Conservation (phyloP, 495 filamentous ascomycete species). For the Cryomyces minteri region DNA sequence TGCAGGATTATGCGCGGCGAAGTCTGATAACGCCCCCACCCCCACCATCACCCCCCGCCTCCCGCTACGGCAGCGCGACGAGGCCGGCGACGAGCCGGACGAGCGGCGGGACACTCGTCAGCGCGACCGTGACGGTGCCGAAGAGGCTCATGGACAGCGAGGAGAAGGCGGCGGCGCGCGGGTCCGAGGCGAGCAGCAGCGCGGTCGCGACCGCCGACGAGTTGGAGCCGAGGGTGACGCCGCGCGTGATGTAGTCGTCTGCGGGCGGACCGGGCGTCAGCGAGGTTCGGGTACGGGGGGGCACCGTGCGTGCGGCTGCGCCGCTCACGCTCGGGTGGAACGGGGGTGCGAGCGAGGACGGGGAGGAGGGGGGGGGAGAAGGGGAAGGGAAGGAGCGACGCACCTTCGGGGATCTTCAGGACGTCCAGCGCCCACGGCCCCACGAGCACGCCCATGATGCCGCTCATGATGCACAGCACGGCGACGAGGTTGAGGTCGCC, state of each 20-base stretch:
- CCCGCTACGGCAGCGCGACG: no score
- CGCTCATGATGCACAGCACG: conserved; percentile 32
- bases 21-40: no score
- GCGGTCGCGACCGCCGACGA: conserved; percentile 34
- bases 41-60: no score
- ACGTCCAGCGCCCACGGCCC: conserved; percentile 22
- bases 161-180: conserved; percentile 32
- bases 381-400: neutral
- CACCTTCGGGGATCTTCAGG: conserved; percentile 30
- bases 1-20: no score
- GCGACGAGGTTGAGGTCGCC: conserved; percentile 32
- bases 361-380: no score
- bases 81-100: conserved; percentile 10
- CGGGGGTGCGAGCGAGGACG: no score
- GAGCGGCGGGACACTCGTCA: conserved; percentile 28
- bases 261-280: neutral
- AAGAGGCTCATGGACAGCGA: conserved; percentile 35
- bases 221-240: conserved; percentile 34
- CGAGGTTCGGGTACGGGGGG: no score
- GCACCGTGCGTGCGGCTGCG: no score
- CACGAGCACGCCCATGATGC: conserved; percentile 31
- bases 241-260: conserved; percentile 38
- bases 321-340: no score
- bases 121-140: conserved; percentile 31
- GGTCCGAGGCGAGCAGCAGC: conserved; percentile 29